Evolutionary conservation across 2,329 filamentous ascomycete genomes (phyloP).

Genomic region (Phyllosticta ampelicida): DNA sequence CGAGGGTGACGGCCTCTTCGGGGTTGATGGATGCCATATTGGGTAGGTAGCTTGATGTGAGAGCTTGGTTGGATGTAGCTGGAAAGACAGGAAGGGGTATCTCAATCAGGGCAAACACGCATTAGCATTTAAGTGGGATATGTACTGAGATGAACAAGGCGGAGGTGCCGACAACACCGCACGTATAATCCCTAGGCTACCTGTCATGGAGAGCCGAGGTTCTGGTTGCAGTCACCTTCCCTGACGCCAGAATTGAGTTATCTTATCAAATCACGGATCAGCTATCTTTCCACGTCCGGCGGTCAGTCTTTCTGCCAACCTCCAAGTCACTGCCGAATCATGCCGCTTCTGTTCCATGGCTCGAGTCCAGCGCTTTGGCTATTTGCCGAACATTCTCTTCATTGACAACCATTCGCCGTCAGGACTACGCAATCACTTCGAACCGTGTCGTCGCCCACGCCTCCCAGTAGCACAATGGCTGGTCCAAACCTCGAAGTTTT

Average conservation of each 20-base stretch:
- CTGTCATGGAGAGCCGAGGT: slow-evolving; percentile 8
- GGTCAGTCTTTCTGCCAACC: not conserved
- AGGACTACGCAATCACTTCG: not conserved
- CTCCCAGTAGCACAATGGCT: slow-evolving; percentile 45
- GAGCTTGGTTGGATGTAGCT: not conserved
- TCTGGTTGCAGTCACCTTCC: not conserved
- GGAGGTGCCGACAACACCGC: not conserved
- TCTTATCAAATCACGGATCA: slow-evolving; percentile 1
- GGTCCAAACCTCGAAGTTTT: slow-evolving; percentile 89
- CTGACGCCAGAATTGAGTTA: not conserved
- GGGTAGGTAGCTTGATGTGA: not conserved
- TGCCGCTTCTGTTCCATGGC: slow-evolving; percentile 5
- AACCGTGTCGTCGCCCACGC: slow-evolving; percentile 15
- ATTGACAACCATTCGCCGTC: not conserved
- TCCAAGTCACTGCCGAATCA: not conserved
- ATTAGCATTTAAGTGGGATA: not conserved
- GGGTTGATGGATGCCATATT: not conserved
- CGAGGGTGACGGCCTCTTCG: slow-evolving; percentile 44
- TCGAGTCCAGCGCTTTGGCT: slow-evolving; percentile 14
- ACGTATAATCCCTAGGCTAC: not conserved
- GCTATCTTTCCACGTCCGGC: not conserved
- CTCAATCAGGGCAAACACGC: not conserved
- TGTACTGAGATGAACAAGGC: not conserved
- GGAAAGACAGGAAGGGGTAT: not conserved
- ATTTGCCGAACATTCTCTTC: slow-evolving; percentile 7